Conservation (phyloP, 768 basidiomycete genomes). For the Rhodotorula sphaerocarpa region DNA sequence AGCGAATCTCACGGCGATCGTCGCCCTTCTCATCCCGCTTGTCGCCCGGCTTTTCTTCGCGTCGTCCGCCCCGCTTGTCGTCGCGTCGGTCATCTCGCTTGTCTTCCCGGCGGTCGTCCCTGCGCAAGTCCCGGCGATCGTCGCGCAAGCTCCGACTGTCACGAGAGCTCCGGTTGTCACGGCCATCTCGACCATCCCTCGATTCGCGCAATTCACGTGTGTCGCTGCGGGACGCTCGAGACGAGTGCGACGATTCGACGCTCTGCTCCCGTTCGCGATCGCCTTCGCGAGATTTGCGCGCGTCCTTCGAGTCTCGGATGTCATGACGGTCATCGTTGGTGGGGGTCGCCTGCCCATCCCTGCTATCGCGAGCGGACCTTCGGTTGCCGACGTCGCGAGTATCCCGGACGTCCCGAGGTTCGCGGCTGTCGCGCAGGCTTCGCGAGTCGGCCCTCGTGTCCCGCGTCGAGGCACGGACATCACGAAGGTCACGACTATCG, state of each 20-base stretch:
- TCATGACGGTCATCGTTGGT: too few relatives aligned
- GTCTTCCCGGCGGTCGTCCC: slow-evolving; percentile 1
- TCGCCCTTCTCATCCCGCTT: slow-evolving; percentile 43
- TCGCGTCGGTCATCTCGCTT: slow-evolving; percentile 47
- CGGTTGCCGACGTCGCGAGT: not conserved
- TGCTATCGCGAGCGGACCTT: not conserved
- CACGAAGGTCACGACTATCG: not conserved
- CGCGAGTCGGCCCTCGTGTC: not conserved
- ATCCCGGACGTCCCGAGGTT: not conserved
- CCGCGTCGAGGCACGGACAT: not conserved
- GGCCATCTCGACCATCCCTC: slow-evolving; percentile 10
- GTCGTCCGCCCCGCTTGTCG: slow-evolving; percentile 16
- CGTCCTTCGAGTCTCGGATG: slow-evolving; percentile 5
- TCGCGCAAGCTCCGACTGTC: slow-evolving; percentile 45
- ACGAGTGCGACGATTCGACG: slow-evolving; percentile 25
- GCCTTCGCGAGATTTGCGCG: not conserved
- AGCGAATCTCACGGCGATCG: slow-evolving; percentile 11
- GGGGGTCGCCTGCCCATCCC: too few relatives aligned
- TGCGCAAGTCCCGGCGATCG: slow-evolving; percentile 37
- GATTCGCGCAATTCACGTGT: too few relatives aligned
- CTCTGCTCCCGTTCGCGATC: slow-evolving; percentile 15
- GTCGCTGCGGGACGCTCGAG: not conserved
- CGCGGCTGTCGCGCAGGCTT: too few relatives aligned
- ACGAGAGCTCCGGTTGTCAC: slow-evolving; percentile 37
- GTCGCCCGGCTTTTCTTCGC: slow-evolving; percentile 51